Conservation (phyloP, 768 basidiomycete genomes). For the Boletus coccyginus region DNA sequence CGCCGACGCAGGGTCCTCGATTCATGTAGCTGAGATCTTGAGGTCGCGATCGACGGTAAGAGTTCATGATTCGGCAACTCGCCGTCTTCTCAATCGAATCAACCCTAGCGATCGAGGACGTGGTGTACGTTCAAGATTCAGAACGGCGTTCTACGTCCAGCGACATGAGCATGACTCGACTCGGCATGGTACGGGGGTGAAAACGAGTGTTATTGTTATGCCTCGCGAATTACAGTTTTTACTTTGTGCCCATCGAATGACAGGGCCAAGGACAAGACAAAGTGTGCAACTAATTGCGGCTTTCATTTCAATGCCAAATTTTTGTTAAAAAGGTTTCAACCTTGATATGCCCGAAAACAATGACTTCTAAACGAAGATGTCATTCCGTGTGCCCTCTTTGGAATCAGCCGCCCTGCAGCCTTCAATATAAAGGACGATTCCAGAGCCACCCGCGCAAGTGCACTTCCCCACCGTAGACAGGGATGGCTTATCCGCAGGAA, state of each 20-base stretch:
- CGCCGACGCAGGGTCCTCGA: conserved; percentile 17
- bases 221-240: neutral
- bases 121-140: conserved; percentile 42
- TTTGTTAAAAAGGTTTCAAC: neutral
- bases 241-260: neutral
- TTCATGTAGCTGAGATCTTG: conserved; percentile 41
- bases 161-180: neutral
- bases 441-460: too few species aligned
- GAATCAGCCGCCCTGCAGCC: too few species aligned
- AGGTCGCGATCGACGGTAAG: conserved; percentile 43
- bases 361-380: too few species aligned
- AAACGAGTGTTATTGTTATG: neutral
- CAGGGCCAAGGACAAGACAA: neutral
- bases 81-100: neutral
- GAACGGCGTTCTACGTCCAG: conserved; percentile 27
- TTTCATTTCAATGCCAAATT: neutral
- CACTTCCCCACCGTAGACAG: too few species aligned
- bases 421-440: too few species aligned
- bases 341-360: too few species aligned
- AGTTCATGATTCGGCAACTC: neutral
- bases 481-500: too few species aligned
- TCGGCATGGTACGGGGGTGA: neutral
- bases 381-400: too few species aligned
- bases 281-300: too few species aligned
- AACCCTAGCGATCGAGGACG: conserved; percentile 35